Evolutionary conservation across 2,329 filamentous ascomycete genomes (phyloP), one percentile per base, ranked within the genome.

Genomic region (Moelleriella libera): DNA sequence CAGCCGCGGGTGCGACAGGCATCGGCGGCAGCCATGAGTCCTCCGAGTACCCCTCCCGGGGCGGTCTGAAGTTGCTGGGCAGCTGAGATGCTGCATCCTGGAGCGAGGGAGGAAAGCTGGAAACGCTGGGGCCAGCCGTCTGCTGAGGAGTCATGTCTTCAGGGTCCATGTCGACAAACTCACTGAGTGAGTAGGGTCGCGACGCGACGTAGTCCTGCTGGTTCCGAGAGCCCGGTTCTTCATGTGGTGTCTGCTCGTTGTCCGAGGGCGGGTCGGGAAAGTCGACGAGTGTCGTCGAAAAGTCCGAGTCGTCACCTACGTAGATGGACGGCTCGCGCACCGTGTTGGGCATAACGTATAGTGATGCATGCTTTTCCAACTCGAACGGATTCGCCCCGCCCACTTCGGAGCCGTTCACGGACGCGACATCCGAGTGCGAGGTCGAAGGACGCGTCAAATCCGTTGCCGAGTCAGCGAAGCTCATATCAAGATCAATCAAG

Each of bases 311-410:
- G 51, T 80, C 77, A 1, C 75, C 75, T 8, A 80, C 71, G 55
- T 80, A 81, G 44, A 80, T 78, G 4, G 74, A 78, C 1, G 75
- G 75, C 52, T 78, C 75, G 37, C 76, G 67, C 45, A 63, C 67
- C 0, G 62, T 59, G 4, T 61, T 55, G 5, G 66, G 60, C 54
- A 60, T 57, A 10, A 64, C 65, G 51, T 78, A 77, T 1, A 79
- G 62, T 1, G 76, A 80, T 1, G 75, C 67, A 53, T 81, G 78
- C n/a, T 74, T 71, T 58, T 83, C 79, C 4, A 82, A 66, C 47
- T 81, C 76, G 49, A 82, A 82, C 0, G 78, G 76, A 53, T 78
- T 77, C 2, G 67, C 69, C 10, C 70, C 67, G 30, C 74, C 71
- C 32, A 74, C 59, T 48, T 80, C 74, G 1, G 76, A 78, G 45